Conservation (phyloP, 176 grass and related monocot species). For the Phragmites australis region DNA sequence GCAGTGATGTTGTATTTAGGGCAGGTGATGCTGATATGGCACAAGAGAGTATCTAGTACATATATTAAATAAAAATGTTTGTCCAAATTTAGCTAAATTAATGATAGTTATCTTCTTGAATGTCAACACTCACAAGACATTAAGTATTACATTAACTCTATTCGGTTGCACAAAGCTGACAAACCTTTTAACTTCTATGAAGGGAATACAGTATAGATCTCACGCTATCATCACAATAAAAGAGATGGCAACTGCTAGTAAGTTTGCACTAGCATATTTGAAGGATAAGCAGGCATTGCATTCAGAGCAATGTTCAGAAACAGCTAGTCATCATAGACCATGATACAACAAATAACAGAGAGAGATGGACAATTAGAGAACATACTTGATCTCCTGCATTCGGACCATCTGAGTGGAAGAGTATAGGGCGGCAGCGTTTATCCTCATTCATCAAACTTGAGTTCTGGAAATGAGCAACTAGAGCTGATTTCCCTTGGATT, state of each 20-base stretch:
- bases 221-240: too few relatives aligned
- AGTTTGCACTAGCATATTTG: neutral
- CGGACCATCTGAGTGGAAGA: slow-evolving; percentile 93
- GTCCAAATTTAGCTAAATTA: too few relatives aligned
- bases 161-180: too few relatives aligned
- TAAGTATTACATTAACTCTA: too few relatives aligned
- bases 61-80: neutral
- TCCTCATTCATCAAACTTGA: slow-evolving; percentile 99
- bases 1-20: neutral
- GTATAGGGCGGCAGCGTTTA: slow-evolving; percentile 95
- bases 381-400: slow-evolving; percentile 95
- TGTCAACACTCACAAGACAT: too few relatives aligned
- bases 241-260: neutral
- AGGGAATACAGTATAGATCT: too few relatives aligned
- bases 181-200: too few relatives aligned
- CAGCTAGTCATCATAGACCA: neutral
- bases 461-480: slow-evolving; percentile 92
- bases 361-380: slow-evolving; percentile 22
- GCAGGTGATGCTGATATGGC: neutral
- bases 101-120: too few relatives aligned
- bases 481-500: slow-evolving; percentile 86
- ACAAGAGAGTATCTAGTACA: neutral
- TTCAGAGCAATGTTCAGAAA: slow-evolving; percentile 2
- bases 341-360: slow-evolving; percentile 21
- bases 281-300: neutral